Base-by-base conservation (phyloP, 768 basidiomycete species). In the Holtermanniella nyarrowii region DNA sequence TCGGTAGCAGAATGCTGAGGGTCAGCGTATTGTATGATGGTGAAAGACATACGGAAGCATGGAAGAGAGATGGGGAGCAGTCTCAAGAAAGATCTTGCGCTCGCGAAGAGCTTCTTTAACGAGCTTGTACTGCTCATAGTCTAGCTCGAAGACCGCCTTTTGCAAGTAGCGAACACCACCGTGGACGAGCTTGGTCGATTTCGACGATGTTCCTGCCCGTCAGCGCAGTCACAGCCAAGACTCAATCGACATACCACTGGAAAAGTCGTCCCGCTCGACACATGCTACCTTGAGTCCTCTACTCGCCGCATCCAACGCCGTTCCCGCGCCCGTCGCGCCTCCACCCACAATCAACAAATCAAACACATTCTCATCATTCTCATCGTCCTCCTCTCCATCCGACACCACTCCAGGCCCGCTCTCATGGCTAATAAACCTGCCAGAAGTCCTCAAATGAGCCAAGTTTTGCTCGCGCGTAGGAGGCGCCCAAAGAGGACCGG, bases 161-260 rank as follows among this genome's bases (percentile, higher is more conserved):
- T 99, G 93, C 11, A 99, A 80, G 72, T 99, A 99, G 1, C 93
- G 82, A 2, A 97, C 93, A 37, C 93, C 93, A 14, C 93, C 93
- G 73, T 99, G 95, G 0, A 99, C 93, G 48, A 99, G 83, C 70
- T 99, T 97, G 1, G 95, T 97, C 5, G 88, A 90, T 68, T 97
- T 97, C 4, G 88, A 93, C 0, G 88, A 93, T 0, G 93, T 95
- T 16, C 91, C 88, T 88, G 62, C 21, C 5, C 13, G 25, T 18
- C 21, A 42, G 39, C 37, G 27, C 31, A 7, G 10, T 16, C 31
- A 37, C 31, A 16, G 31, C 31, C 31, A 37, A 7, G 10, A 37
- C 31, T 7, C 31, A 7, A 27, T 22, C 20, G 2, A 46, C 78
- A 55, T 54, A 87, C 88, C 91, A 21, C 86, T 79, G 60, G 82